Percentiles rank a stretch among this genome's conserved stretches.
phyloP scores from a whole-genome alignment of 116 monocot species.

The Dioscorea cayenensis region DNA sequence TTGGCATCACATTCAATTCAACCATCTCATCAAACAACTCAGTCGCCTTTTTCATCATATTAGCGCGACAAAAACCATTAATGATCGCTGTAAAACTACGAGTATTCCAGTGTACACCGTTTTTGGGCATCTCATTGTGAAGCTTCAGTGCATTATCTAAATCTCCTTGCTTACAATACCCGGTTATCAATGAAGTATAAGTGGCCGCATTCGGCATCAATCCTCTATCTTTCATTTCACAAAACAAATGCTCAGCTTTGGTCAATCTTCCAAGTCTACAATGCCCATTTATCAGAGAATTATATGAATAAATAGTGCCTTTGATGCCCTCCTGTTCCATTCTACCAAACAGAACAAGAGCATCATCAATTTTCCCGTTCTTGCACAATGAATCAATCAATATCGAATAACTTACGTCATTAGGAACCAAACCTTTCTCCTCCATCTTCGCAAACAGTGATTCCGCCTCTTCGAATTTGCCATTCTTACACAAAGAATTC shows the following conservation, averaged over 20 bases:
- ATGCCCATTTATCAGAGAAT: constrained; percentile 80
- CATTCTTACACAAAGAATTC: constrained; percentile 70
- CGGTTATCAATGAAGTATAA: constrained; percentile 64
- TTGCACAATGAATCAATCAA: constrained; percentile 81
- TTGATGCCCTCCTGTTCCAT: constrained; percentile 48
- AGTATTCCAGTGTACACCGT: constrained; percentile 47
- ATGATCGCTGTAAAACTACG: constrained; percentile 82
- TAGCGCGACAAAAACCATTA: constrained; percentile 53
- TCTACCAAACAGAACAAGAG: constrained; percentile 35
- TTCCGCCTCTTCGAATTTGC: constrained; percentile 57
- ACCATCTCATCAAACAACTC: constrained; percentile 68
- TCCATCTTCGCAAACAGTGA: constrained; percentile 58
- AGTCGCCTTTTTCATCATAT: constrained; percentile 50
- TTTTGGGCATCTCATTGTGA: constrained; percentile 55
- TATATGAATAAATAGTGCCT: constrained; percentile 59
- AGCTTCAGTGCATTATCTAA: constrained; percentile 49
- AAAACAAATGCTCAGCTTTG: constrained; percentile 44
- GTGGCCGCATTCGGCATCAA: constrained; percentile 62
- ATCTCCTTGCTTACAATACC: constrained; percentile 59
- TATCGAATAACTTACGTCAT: constrained; percentile 80
- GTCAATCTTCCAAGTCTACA: constrained; percentile 50
- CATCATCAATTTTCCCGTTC: constrained; percentile 41
- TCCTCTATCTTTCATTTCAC: constrained; percentile 39
- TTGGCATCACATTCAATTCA: constrained; percentile 43
- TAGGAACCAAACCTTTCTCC: constrained; percentile 54